phyloP scores from a whole-genome alignment of 768 basidiomycete genomes.

The Termitomyces sp. region DNA sequence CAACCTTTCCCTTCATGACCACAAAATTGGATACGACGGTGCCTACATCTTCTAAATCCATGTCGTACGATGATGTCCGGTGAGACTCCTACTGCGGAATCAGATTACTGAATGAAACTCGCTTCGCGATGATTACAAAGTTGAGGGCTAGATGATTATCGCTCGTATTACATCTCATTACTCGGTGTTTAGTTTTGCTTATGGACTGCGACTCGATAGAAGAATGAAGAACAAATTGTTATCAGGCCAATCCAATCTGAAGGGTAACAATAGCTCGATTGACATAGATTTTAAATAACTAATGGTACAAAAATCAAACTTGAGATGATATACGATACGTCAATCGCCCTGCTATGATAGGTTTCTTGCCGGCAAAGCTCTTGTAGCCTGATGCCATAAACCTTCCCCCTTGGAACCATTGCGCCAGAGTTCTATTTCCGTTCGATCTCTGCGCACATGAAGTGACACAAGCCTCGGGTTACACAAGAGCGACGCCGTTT shows the following conservation, averaged over 20 bases:
- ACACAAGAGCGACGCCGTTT: slow-evolving; percentile 15
- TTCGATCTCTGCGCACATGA: slow-evolving; percentile 21
- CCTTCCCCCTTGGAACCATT: slow-evolving; percentile 22
- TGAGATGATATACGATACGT: background rate
- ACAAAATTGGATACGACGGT: too few relatives aligned
- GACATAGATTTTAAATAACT: too few relatives aligned
- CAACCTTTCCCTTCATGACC: background rate
- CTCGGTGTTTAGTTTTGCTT: too few relatives aligned
- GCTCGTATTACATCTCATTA: too few relatives aligned
- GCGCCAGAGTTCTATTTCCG: slow-evolving; percentile 32
- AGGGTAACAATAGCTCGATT: background rate
- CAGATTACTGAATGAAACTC: background rate
- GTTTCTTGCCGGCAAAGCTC: slow-evolving; percentile 5
- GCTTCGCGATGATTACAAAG: background rate
- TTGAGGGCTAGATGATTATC: too few relatives aligned
- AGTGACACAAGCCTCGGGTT: slow-evolving; percentile 18
- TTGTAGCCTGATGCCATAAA: slow-evolving; percentile 23
- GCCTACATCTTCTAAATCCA: background rate
- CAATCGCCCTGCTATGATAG: slow-evolving; percentile 5
- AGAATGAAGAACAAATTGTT: background rate
- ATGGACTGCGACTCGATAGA: background rate
- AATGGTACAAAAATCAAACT: background rate
- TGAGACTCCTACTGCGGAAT: background rate
- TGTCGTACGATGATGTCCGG: background rate
- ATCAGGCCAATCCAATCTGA: too few relatives aligned